Percentiles rank a stretch among this genome's conserved stretches.
Conservation (phyloP, 177 flowering plant species). For the Vitis hybrid region DNA sequence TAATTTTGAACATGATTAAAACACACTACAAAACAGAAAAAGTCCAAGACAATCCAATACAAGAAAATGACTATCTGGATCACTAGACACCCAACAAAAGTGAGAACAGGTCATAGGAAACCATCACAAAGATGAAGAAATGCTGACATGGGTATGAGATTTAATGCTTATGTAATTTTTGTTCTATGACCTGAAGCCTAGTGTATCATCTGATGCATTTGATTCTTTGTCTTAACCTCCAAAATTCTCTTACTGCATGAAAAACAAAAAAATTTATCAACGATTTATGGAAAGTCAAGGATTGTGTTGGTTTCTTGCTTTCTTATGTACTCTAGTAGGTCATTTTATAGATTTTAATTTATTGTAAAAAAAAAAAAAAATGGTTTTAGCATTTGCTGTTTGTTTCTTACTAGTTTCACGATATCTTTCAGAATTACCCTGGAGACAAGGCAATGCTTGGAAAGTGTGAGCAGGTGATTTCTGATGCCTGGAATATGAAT, state of each 20-base stretch:
- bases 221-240: too few relatives aligned
- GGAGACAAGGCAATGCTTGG: conserved; percentile 86
- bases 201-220: too few relatives aligned
- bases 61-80: too few relatives aligned
- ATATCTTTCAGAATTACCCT: conserved; percentile 63
- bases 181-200: too few relatives aligned
- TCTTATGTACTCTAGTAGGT: background rate
- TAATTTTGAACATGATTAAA: too few relatives aligned
- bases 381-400: background rate
- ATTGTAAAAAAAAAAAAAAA: background rate
- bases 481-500: conserved; percentile 8
- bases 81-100: too few relatives aligned
- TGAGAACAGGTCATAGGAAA: too few relatives aligned
- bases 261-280: background rate
- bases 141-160: too few relatives aligned
- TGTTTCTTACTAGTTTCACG: conserved; percentile 4
- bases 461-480: conserved; percentile 88
- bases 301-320: background rate
- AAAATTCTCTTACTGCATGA: background rate
- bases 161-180: too few relatives aligned
- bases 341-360: background rate
- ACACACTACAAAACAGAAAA: too few relatives aligned
- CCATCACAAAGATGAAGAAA: too few relatives aligned
- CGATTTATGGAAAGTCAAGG: background rate
- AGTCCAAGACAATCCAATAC: too few relatives aligned